Evolutionary conservation across 1,139 yeast genomes (phyloP), one percentile per base, ranked within the genome.

Genomic region (Yamadazyma songkhlaensis): DNA sequence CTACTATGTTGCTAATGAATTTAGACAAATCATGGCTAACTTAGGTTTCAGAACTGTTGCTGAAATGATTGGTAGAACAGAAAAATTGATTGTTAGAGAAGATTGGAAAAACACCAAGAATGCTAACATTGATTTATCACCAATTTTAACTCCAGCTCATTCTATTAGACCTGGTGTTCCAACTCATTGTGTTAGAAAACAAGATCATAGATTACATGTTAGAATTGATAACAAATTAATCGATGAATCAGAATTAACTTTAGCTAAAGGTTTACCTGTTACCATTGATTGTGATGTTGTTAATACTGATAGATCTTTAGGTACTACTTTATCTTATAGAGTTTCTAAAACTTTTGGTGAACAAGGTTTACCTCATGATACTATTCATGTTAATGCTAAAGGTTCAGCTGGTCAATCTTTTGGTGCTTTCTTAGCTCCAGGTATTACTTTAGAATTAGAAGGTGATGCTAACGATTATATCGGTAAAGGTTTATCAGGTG

Each of bases 321-420:
- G 98, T 57, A 79, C 97, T 8, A 92, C 97, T 8, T 73, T 92
- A 53, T 88, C 97, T 9, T 92, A 92, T 72, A 78, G 97, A 58
- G 86, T 92, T 35, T 89, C 97, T 34, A 90, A 90, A 71, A 81
- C 75, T 47, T 92, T 88, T 61, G 98, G 98, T 49, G 97, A 90
- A 55, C 71, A 78, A 48, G 96, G 97, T 29, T 74, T 92, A 55
- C 97, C 98, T 25, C 92, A 87, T 55, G 97, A 92, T 62, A 92
- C 97, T 23, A 85, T 92, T 50, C 97, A 90, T 53, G 97, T 89
- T 38, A 85, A 90, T 57, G 79, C 85, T 43, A 75, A 74, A 55
- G 98, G 98, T 48, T 84, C 94, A 41, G 98, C 98, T 25, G 98
- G 98, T 58, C 98, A 92, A 71, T 89, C 97, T 4, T 90, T 92